Evolutionary conservation across 805 yeast genomes (phyloP).

Genomic region (Candida coquimbonensis): DNA sequence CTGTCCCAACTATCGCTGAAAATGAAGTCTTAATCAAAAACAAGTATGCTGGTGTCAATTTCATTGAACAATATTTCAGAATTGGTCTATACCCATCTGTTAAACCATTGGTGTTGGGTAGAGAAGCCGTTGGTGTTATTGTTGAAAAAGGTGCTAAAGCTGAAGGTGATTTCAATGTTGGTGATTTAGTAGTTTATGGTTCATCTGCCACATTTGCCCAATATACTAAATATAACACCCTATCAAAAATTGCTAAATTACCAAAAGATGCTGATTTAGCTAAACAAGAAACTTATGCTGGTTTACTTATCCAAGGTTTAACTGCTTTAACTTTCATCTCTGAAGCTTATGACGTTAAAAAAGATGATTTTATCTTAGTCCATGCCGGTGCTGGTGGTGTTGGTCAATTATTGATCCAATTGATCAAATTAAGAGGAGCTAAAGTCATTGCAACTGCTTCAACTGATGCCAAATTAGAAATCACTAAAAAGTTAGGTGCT

Average conservation of each 20-base stretch:
- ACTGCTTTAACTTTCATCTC: slow-evolving; percentile 69
- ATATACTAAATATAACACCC: slow-evolving; percentile 45
- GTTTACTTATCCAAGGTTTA: slow-evolving; percentile 60
- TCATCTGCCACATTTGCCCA: slow-evolving; percentile 60
- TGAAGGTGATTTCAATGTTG: slow-evolving; percentile 41
- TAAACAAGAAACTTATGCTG: slow-evolving; percentile 49
- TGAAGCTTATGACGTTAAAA: slow-evolving; percentile 59
- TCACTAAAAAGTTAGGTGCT: slow-evolving; percentile 72
- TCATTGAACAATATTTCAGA: slow-evolving; percentile 78
- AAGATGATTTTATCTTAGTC: slow-evolving; percentile 66
- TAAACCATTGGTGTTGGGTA: slow-evolving; percentile 61
- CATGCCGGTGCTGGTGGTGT: slow-evolving; percentile 98
- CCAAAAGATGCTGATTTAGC: slow-evolving; percentile 43
- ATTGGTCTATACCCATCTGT: slow-evolving; percentile 62
- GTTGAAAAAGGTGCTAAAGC: slow-evolving; percentile 59
- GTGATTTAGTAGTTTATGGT: slow-evolving; percentile 64
- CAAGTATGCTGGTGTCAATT: slow-evolving; percentile 73
- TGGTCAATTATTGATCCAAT: slow-evolving; percentile 65
- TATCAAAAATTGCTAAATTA: slow-evolving; percentile 37
- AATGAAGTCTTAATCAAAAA: slow-evolving; percentile 67
- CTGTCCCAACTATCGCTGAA: slow-evolving; percentile 49
- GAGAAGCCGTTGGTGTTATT: slow-evolving; percentile 68
- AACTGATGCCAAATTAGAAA: slow-evolving; percentile 56
- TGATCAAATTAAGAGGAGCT: slow-evolving; percentile 59
- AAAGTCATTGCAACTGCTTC: slow-evolving; percentile 84